Evolutionary conservation across 306 rosid species (phyloP), one percentile per base, ranked within the genome.

Genomic region (Urtica urens): DNA sequence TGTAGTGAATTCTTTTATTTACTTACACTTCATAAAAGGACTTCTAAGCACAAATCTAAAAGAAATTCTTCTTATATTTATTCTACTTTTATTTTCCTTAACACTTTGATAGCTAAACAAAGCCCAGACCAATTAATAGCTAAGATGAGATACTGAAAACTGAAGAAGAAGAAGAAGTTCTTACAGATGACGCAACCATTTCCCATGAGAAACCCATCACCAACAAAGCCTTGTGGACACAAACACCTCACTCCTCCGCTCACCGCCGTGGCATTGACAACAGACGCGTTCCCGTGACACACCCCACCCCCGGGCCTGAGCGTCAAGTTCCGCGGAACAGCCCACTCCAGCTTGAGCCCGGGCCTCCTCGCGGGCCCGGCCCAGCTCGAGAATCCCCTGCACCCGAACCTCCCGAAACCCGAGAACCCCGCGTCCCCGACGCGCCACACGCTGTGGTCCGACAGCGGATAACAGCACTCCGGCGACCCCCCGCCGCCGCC

Each of bases 351-450:
- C 61, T 81, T 90, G 1, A 90, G 80, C 26, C 99, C 99, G 12
- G 92, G 68, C 61, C 67, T 85, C 38, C 43, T 33, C 0, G 57
- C 6, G n/a, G n/a, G n/a, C 44, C 81, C 77, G 44, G 69, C 84
- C 99, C 99, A 90, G 64, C 99, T 85, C 34, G 94, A 77, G 60
- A 84, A 69, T 10, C 99, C 99, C 44, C 99, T 75, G 73, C 99
- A 90, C 26, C 99, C 99, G 59, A 66, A 77, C 60, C 73, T 68
- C 23, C 82, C 67, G 50, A 90, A 90, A 35, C 75, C 73, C 0
- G 94, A 75, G 53, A 90, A 79, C n/a, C n/a, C n/a, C 3, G 71
- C 80, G 16, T 69, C 78, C 8, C 95, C 92, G 27, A 63, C 11
- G 38, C 66, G 78, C 95, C 99, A 90, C 26, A 84, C 53, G 12